phyloP scores from a whole-genome alignment of 2,329 filamentous ascomycete species.

The Blastomyces emzantsi region DNA sequence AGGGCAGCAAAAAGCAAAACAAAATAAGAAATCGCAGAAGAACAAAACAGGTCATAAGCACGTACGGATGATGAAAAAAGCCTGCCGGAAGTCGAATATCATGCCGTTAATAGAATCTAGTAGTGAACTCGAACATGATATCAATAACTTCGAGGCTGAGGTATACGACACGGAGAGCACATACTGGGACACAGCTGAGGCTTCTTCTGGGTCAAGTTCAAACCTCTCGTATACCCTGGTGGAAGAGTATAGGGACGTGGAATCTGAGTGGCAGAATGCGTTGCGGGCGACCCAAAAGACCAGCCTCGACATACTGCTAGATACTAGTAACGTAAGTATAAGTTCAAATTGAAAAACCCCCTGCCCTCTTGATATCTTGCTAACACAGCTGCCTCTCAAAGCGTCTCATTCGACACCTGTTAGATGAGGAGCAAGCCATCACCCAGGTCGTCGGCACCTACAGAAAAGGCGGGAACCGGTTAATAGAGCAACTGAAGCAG shows the following conservation, averaged over 20 bases:
- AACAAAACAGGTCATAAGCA: neutral
- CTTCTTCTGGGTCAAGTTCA: slow-evolving; percentile 9
- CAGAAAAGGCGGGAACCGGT: slow-evolving; percentile 33
- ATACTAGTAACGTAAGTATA: slow-evolving; percentile 25
- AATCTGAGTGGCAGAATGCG: slow-evolving; percentile 6
- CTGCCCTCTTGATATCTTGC: neutral
- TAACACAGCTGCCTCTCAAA: slow-evolving; percentile 17
- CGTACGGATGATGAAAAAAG: neutral
- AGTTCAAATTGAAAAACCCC: neutral
- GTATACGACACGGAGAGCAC: neutral
- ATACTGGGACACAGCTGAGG: slow-evolving; percentile 10
- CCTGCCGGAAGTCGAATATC: neutral
- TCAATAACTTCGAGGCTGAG: neutral
- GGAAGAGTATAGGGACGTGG: slow-evolving; percentile 5
- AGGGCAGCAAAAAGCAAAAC: neutral
- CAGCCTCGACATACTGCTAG: slow-evolving; percentile 21
- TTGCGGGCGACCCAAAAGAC: slow-evolving; percentile 12
- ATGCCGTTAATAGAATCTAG: neutral
- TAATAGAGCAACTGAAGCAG: slow-evolving; percentile 37
- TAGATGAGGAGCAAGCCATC: slow-evolving; percentile 40
- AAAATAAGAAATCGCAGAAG: neutral
- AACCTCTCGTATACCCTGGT: slow-evolving; percentile 7
- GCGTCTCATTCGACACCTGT: slow-evolving; percentile 38
- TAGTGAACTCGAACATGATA: neutral
- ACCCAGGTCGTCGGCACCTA: slow-evolving; percentile 38